phyloP scores from a whole-genome alignment of 805 yeast genomes.

The Candida saitoana region DNA sequence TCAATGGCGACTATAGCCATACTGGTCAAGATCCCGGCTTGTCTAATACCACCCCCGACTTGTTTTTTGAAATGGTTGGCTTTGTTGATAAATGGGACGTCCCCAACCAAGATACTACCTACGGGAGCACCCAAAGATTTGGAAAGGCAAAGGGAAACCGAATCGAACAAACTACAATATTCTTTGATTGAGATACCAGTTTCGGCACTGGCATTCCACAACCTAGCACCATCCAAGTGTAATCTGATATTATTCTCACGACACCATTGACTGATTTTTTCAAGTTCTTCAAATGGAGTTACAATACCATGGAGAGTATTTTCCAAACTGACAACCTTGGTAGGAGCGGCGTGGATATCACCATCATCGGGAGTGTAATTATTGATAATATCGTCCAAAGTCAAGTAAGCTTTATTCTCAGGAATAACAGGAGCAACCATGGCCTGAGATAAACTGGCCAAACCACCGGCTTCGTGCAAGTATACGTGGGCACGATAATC shows the following conservation, averaged over 20 bases:
- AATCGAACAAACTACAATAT: conserved; percentile 75
- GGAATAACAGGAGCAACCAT: conserved; percentile 86
- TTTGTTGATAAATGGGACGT: conserved; percentile 50
- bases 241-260: conserved; percentile 51
- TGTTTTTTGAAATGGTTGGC: conserved; percentile 88
- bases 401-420: conserved; percentile 67
- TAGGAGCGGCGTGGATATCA: conserved; percentile 86
- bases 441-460: conserved; percentile 85
- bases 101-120: conserved; percentile 82
- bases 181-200: conserved; percentile 65
- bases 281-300: conserved; percentile 74
- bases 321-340: conserved; percentile 77
- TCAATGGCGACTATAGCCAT: conserved; percentile 82
- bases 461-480: conserved; percentile 84
- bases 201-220: conserved; percentile 84
- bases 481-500: conserved; percentile 84
- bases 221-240: conserved; percentile 94
- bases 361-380: conserved; percentile 66
- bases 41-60: conserved; percentile 91
- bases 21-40: conserved; percentile 72
- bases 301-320: conserved; percentile 84
- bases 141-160: conserved; percentile 85
- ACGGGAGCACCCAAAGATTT: conserved; percentile 92
- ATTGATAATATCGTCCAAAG: conserved; percentile 73
- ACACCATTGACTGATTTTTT: conserved; percentile 68